Conservation (phyloP, 2,329 filamentous ascomycete species). For the Pestalotiopsis sp. region DNA sequence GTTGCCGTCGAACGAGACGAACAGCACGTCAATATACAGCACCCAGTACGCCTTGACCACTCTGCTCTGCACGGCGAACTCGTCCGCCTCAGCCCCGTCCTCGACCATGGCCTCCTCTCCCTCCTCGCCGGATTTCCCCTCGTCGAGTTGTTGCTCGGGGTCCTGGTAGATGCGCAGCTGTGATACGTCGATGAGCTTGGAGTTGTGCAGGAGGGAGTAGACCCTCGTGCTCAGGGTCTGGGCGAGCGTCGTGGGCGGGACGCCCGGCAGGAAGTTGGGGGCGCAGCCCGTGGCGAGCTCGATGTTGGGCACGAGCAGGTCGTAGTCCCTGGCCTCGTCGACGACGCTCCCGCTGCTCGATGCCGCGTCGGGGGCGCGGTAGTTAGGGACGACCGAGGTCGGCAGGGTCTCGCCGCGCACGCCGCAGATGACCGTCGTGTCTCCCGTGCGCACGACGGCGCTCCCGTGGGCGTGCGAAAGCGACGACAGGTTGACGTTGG, state of each 20-base stretch:
- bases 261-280: conserved; percentile 81
- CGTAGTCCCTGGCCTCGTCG: conserved; percentile 60
- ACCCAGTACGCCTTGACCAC: conserved; percentile 86
- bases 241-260: conserved; percentile 76
- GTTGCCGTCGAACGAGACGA: conserved; percentile 90
- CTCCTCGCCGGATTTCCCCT: conserved; percentile 33
- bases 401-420: conserved; percentile 84
- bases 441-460: conserved; percentile 83
- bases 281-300: conserved; percentile 90
- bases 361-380: conserved; percentile 47
- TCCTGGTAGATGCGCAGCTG: conserved; percentile 72
- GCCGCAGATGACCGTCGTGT: conserved; percentile 94
- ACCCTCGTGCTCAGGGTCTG: conserved; percentile 85
- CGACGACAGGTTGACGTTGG: conserved; percentile 80
- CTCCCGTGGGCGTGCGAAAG: conserved; percentile 89
- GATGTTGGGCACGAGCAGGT: conserved; percentile 89
- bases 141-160: conserved; percentile 24
- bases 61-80: conserved; percentile 24
- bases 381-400: conserved; percentile 73
- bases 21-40: conserved; percentile 92
- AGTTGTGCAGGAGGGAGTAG: conserved; percentile 73
- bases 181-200: conserved; percentile 65
- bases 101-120: conserved; percentile 20
- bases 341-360: conserved; percentile 35
- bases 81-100: conserved; percentile 12